Evolutionary conservation across 768 basidiomycete genomes (phyloP).

Genomic region (Auricularia sp.): DNA sequence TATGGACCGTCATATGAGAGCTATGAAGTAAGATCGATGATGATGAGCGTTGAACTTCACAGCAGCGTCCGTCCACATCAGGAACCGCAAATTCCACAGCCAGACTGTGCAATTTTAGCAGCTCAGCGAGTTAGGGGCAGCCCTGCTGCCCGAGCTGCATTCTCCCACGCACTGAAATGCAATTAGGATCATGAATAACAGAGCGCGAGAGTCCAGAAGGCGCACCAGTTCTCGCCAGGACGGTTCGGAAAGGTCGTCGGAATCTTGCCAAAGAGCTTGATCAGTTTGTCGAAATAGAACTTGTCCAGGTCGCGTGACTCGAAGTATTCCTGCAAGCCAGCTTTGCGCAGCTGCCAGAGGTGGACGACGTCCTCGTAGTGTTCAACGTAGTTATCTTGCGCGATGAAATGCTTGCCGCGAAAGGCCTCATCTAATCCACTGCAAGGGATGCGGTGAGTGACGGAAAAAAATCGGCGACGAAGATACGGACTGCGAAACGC

Average conservation of each 20-base stretch:
- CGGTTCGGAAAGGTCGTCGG: background rate
- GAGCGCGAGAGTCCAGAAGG: background rate
- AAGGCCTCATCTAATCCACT: background rate
- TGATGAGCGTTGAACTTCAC: too few species aligned
- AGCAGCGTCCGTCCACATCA: too few species aligned
- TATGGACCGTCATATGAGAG: too few species aligned
- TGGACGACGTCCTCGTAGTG: background rate
- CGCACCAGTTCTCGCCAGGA: background rate
- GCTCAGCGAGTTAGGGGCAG: too few species aligned
- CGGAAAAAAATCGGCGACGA: background rate
- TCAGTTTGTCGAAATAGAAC: background rate
- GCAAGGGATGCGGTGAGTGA: too few species aligned
- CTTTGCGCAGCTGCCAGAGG: background rate
- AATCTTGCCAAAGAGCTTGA: background rate
- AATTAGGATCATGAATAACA: too few species aligned
- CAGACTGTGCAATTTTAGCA: too few species aligned
- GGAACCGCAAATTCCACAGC: too few species aligned
- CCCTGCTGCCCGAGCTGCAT: too few species aligned
- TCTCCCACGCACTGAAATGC: too few species aligned
- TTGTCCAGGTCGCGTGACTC: background rate
- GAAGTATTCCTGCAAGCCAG: background rate
- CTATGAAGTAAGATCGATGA: too few species aligned
- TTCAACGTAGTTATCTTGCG: background rate
- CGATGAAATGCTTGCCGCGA: background rate
- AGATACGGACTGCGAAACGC: background rate